Percentiles rank a stretch among this genome's conserved stretches.
phyloP scores from a whole-genome alignment of 345 rosid species.

The Iberis pinnata region DNA sequence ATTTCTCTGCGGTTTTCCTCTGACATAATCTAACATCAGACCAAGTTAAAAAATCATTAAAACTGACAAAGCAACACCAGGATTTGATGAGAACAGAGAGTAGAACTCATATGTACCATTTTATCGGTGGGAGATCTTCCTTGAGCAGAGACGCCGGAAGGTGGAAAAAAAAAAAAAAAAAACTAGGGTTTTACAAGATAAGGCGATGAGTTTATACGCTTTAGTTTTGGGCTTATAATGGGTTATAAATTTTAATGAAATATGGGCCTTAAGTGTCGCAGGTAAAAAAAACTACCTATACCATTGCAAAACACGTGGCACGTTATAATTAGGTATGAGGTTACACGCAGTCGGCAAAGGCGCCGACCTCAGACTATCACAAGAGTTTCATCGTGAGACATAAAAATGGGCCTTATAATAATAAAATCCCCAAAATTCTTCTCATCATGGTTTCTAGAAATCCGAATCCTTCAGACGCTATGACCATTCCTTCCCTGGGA shows the following conservation, averaged over 20 bases:
- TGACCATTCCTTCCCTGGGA: not conserved
- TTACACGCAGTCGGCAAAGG: not conserved
- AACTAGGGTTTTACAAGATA: conserved; percentile 14
- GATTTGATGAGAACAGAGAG: not conserved
- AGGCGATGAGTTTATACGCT: conserved; percentile 11
- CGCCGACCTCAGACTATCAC: not conserved
- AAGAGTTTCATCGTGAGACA: no score
- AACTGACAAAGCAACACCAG: not conserved
- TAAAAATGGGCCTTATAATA: no score
- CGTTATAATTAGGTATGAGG: not conserved
- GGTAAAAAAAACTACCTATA: no score
- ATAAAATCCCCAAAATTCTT: not conserved
- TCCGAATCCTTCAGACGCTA: not conserved
- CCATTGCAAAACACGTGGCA: not conserved
- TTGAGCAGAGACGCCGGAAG: conserved; percentile 16
- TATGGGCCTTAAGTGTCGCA: no score
- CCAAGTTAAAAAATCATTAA: not conserved
- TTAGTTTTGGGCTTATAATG: conserved; percentile 20
- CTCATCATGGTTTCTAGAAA: not conserved
- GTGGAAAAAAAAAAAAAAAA: not conserved
- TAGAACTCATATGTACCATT: conserved; percentile 17
- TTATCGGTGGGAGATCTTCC: conserved; percentile 11
- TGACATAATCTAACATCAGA: conserved; percentile 26
- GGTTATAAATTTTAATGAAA: no score
- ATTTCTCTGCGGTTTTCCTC: conserved; percentile 41